Percentiles rank a stretch among this genome's conserved stretches.
phyloP scores from a whole-genome alignment of 768 basidiomycete genomes.

The Lentinus tigrinus region DNA sequence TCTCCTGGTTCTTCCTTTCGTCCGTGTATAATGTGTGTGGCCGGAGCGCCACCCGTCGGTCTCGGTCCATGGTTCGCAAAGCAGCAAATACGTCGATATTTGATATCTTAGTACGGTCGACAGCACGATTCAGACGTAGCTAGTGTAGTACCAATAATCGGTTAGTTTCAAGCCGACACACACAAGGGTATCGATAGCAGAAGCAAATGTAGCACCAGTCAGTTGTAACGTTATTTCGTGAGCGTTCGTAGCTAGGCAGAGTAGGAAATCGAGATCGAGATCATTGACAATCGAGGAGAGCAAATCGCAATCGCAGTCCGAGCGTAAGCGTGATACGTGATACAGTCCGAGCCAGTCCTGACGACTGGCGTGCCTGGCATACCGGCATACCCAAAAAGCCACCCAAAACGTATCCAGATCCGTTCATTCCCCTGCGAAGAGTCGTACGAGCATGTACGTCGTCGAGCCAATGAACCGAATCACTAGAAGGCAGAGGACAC shows the following conservation, averaged over 20 bases:
- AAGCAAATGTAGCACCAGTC: slow-evolving; percentile 18
- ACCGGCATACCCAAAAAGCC: background rate
- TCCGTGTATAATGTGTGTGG: too few relatives aligned
- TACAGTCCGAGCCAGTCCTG: background rate
- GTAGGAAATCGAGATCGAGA: background rate
- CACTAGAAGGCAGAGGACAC: slow-evolving; percentile 42
- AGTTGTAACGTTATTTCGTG: slow-evolving; percentile 11
- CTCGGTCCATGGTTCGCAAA: background rate
- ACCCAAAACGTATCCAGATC: background rate
- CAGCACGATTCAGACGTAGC: slow-evolving; percentile 8
- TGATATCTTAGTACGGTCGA: slow-evolving; percentile 5
- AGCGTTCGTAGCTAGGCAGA: slow-evolving; percentile 7
- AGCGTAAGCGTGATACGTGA: too few relatives aligned
- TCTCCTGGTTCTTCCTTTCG: too few relatives aligned
- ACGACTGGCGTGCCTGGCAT: too few relatives aligned
- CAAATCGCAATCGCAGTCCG: background rate
- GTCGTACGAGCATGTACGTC: slow-evolving; percentile 76
- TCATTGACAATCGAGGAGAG: background rate
- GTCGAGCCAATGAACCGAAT: slow-evolving; percentile 83
- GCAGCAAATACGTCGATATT: background rate
- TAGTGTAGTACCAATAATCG: slow-evolving; percentile 7
- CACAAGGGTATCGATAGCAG: slow-evolving; percentile 21
- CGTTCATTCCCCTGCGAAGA: slow-evolving; percentile 86
- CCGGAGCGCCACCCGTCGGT: too few relatives aligned
- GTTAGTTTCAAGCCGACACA: background rate